Evolutionary conservation across 352 stramenopile species (phyloP), one percentile per base, ranked within the genome.

Genomic region (Poterioochromonas sp.): DNA sequence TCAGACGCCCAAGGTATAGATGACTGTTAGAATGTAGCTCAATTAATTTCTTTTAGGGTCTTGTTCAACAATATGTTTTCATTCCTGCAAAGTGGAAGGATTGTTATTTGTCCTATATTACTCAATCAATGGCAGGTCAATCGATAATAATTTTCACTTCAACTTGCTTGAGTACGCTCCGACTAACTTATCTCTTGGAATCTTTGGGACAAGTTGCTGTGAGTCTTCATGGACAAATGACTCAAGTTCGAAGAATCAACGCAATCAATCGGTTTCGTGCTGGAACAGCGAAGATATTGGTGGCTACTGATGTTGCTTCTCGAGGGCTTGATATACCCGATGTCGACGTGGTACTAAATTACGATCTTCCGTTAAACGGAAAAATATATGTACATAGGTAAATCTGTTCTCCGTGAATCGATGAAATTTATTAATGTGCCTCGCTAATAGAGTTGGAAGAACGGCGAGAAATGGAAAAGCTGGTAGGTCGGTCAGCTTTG

Each of bases 21-120:
- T 39, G n/a, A 32, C 26, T 39, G 11, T 65, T 65, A 22, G 5
- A 39, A 15, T 51, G 18, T 20, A 51, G 18, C 18, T 51, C 18
- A 51, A 20, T 51, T 51, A 20, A 20, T 20, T 51, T 51, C 5
- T 51, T 51, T 26, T 43, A 78, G 71, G 97, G 95, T 77, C 88
- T 99, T 18, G 88, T 97, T 79, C 95, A 99, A 86, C 91, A 95
- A 86, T 99, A 99, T 82, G 79, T 99, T 0, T 98, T 99, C 85
- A 97, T 99, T 70, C 95, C 95, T 22, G 95, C 95, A 53, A 99
- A 99, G 82, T 98, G 97, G 34, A 99, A 99, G 89, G 95, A 99
- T 84, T 97, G 91, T 82, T 98, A 99, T 84, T 87, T 99, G 54
- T 93, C 93, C 15, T 99, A 97, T 83, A 82, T 99, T 43, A 89